phyloP scores from a whole-genome alignment of 2,329 filamentous ascomycete genomes.

The Diplodia corticola region DNA sequence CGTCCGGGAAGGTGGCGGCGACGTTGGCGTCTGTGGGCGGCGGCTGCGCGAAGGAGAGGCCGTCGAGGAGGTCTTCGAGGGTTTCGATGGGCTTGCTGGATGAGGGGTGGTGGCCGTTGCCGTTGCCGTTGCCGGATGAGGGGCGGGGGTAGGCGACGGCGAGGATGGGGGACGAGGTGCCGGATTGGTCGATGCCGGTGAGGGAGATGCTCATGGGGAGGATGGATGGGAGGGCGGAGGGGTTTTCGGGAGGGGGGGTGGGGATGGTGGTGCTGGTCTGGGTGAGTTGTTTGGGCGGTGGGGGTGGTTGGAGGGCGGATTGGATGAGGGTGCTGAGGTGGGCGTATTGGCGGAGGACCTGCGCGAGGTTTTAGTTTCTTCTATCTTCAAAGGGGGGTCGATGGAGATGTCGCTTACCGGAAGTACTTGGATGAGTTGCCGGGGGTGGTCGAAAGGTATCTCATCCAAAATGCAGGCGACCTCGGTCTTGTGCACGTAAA shows the following conservation, averaged over 20 bases:
- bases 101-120: background rate
- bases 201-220: slow-evolving; percentile 22
- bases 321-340: slow-evolving; percentile 66
- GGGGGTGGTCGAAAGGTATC: slow-evolving; percentile 75
- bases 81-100: background rate
- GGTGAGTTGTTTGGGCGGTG: slow-evolving; percentile 23
- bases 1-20: background rate
- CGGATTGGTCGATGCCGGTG: slow-evolving; percentile 15
- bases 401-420: slow-evolving; percentile 46
- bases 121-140: background rate
- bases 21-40: no score
- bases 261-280: slow-evolving; percentile 24
- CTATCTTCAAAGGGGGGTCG: no score
- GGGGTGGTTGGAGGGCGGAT: slow-evolving; percentile 56
- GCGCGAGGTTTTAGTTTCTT: slow-evolving; percentile 10
- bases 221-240: background rate
- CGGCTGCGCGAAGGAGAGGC: background rate
- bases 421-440: slow-evolving; percentile 72
- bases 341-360: slow-evolving; percentile 69
- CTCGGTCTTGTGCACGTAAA: slow-evolving; percentile 72
- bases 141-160: slow-evolving; percentile 20
- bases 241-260: slow-evolving; percentile 32
- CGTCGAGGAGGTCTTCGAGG: slow-evolving; percentile 23
- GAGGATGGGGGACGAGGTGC: slow-evolving; percentile 24
- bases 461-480: slow-evolving; percentile 67